phyloP scores from a whole-genome alignment of 805 yeast genomes.

The Monosporozyma aquatica region DNA sequence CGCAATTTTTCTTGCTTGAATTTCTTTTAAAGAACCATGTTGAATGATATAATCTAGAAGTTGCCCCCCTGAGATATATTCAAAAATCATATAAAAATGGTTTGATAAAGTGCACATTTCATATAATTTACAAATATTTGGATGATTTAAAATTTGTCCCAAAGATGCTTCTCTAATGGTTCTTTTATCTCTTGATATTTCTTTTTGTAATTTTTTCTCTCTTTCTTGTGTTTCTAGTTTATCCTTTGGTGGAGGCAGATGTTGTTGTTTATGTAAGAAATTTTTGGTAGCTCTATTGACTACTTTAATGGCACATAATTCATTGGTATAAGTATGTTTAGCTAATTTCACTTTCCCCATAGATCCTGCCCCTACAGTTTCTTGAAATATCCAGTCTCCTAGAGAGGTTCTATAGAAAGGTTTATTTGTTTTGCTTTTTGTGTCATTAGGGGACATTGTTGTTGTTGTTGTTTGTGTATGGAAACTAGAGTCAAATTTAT shows the following conservation, averaged over 20 bases:
- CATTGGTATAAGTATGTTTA: conserved; percentile 69
- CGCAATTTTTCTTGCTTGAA: conserved; percentile 86
- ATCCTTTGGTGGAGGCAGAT: conserved; percentile 56
- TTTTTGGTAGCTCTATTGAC: conserved; percentile 83
- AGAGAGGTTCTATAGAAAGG: conserved; percentile 73
- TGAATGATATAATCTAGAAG: conserved; percentile 93
- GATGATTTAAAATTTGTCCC: conserved; percentile 81
- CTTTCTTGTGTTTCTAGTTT: conserved; percentile 45
- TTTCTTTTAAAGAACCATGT: conserved; percentile 87
- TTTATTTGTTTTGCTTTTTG: not conserved
- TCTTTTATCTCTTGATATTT: conserved; percentile 83
- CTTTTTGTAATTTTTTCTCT: conserved; percentile 66
- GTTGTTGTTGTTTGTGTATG: not conserved
- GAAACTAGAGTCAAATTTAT: too few relatives aligned
- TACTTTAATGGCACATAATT: conserved; percentile 85
- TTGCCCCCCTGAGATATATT: conserved; percentile 94
- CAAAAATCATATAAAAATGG: conserved; percentile 93
- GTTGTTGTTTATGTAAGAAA: conserved; percentile 64
- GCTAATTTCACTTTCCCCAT: conserved; percentile 99
- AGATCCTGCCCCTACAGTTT: conserved; percentile 96
- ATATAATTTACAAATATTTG: conserved; percentile 79
- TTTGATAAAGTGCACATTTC: conserved; percentile 93
- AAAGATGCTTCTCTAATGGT: conserved; percentile 92
- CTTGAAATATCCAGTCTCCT: conserved; percentile 95
- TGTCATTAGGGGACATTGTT: not conserved